Base-by-base conservation (phyloP, 2,329 filamentous ascomycete species). In the Fusarium sacchari region DNA sequence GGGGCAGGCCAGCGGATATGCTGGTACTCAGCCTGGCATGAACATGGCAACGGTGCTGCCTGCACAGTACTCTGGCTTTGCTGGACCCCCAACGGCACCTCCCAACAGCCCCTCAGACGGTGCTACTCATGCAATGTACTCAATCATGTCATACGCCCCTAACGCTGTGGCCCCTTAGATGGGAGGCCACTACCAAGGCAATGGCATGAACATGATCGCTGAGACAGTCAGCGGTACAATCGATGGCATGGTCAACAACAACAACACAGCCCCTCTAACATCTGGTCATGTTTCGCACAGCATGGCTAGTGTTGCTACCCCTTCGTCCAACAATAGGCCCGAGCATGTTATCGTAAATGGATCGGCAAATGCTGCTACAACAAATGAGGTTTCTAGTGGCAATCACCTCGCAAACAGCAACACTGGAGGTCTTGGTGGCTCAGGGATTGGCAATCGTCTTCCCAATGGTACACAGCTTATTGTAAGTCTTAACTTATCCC, bases 111-210 rank as follows among this genome's bases (percentile, higher is more conserved):
- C 73, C 14, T 36, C 30, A 20, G 37, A 56, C 12, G 47, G 34
- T n/a, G 34, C 15, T 43, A 4, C 63, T 34, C 55, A 28, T 12
- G 18, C 26, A 4, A 44, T 34, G 42, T 57, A 40, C 18, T n/a
- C 40, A 14, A 11, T 32, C 28, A 57, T 47, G 60, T n/a, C 59
- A 32, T 50, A 49, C 24, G 14, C 28, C 44, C 36, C 57, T 39
- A 39, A 43, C 55, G 53, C 67, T 61, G 30, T 56, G 69, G 64
- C 46, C 17, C 77, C 75, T 75, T 78, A 78, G 76, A 67, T 74
- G 69, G 77, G 77, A 52, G 72, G 60, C 40, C 75, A 76, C 61
- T 64, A 57, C 44, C 61, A 67, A 46, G 37, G 52, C 43, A 53
- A 39, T 42, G 61, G 47, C 9, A 30, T 47, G 40, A 22, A 36